These are phyloP conservation scores for Cotoneaster glaucophyllus DNA, from an alignment of 306 rosid genomes.

Conservation along the genomic window DNA sequence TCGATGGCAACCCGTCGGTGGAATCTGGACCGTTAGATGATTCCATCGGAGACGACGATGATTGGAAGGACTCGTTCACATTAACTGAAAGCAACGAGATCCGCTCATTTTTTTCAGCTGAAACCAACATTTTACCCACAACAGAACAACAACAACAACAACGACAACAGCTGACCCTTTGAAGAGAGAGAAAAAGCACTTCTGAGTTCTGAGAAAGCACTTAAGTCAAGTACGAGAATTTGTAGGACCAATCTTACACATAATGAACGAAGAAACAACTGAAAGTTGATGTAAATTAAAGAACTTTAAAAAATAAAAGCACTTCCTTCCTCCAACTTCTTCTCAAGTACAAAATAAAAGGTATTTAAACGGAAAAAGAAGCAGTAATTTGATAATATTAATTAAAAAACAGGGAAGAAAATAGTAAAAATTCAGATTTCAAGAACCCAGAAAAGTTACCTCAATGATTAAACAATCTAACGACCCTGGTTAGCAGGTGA, in stretches of 20 bases:
- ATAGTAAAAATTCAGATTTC: slow-evolving; percentile 3
- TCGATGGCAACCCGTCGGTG: slow-evolving; percentile 27
- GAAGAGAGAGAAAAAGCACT: neutral
- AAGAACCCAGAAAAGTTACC: slow-evolving; percentile 1
- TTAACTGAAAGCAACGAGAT: slow-evolving; percentile 38
- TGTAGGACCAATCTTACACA: too few species aligned
- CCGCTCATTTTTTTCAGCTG: slow-evolving; percentile 35
- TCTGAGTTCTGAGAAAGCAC: too few species aligned
- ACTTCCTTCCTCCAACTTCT: too few species aligned
- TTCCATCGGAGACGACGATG: slow-evolving; percentile 32
- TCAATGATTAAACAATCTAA: slow-evolving; percentile 59
- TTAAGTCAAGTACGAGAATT: too few species aligned
- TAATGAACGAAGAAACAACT: neutral
- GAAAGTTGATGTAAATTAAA: neutral
- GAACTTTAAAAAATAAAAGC: too few species aligned
- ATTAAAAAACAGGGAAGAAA: neutral
- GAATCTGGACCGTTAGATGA: slow-evolving; percentile 41
- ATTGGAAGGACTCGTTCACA: slow-evolving; percentile 30
- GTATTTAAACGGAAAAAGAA: neutral
- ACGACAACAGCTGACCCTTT: neutral
- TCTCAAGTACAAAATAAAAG: neutral
- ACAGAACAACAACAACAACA: neutral
- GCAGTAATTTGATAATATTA: neutral
- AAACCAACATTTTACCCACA: slow-evolving; percentile 45
- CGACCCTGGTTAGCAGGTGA: slow-evolving; percentile 34